Base-by-base conservation (phyloP, 2,329 filamentous ascomycete genomes). In the Aspergillus luchuensis region DNA sequence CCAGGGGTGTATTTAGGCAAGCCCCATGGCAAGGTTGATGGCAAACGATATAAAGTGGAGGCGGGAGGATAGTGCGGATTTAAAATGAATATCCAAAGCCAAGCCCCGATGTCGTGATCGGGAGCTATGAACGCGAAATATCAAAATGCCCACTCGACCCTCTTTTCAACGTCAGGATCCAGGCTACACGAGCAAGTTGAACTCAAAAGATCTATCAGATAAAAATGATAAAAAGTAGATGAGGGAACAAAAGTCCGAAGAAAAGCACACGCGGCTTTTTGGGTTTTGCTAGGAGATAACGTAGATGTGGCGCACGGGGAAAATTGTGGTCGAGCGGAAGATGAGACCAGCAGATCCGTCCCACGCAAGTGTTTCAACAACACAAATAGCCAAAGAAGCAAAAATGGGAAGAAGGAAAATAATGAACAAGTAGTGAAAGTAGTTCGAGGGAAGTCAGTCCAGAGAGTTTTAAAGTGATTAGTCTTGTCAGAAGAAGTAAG, bases 101-200 rank as follows among this genome's bases (percentile, higher is more conserved):
- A 65, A 66, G 63, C 47, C 53, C 41, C 68, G 69, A 72, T 72
- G 71, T 71, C 70, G 71, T 71, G 68, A 72, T 72, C 58, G 30
- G 45, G 45, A 64, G 60, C 63, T 62, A 33, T 55, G 45, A 69
- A 64, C 61, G 65, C 67, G 65, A 69, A 65, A 59, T 60, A 59
- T 60, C 55, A 56, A 57, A 58, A 56, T 47, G 66, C 57, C 60
- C 59, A 57, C 64, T 56, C 61, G 39, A 59, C 33, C 25, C n/a
- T 36, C 33, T 36, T 56, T 52, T 45, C 51, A 28, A 28, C 21
- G 38, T 28, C 47, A 30, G 39, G 33, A 41, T 49, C 39, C 45
- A 58, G 52, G 41, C 49, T 47, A 52, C 52, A 60, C 57, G 48
- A 58, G 38, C 30, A 17, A 54, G 5, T 13, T 28, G 10, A 41